phyloP scores from a whole-genome alignment of 2,329 filamentous ascomycete genomes.

The Cadophora malorum region DNA sequence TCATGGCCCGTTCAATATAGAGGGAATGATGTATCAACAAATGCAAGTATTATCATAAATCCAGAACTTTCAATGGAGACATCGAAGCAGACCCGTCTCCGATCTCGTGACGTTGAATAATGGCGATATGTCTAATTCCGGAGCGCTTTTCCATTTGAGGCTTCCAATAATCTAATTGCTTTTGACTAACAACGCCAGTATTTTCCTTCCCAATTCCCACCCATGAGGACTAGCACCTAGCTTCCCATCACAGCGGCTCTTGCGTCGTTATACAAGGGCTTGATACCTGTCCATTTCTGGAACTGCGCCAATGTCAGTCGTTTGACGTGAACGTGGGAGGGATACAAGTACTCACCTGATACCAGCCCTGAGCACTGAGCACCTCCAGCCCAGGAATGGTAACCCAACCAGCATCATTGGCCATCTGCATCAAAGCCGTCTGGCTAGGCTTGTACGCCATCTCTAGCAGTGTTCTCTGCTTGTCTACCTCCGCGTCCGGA shows the following conservation, averaged over 20 bases:
- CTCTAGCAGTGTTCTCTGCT: conserved; percentile 74
- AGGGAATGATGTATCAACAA: no score
- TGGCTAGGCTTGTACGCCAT: conserved; percentile 94
- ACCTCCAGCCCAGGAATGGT: conserved; percentile 90
- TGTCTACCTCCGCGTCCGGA: conserved; percentile 42
- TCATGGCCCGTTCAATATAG: no score
- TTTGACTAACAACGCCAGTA: not conserved
- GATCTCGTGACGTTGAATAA: not conserved
- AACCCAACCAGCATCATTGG: conserved; percentile 77
- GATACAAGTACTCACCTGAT: conserved; percentile 67
- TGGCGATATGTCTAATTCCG: not conserved
- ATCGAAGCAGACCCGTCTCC: not conserved
- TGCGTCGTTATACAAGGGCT: conserved; percentile 73
- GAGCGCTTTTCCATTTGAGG: not conserved
- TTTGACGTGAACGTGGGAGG: not conserved
- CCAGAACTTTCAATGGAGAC: no score
- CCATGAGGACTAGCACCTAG: not conserved
- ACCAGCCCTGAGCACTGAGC: conserved; percentile 84
- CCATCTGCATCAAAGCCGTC: conserved; percentile 86
- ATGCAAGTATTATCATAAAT: no score
- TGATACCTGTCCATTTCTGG: conserved; percentile 84
- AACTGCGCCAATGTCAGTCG: conserved; percentile 56
- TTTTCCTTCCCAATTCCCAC: not conserved
- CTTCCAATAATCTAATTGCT: not conserved
- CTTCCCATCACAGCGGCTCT: conserved; percentile 61